Evolutionary conservation across 176 grass and related monocot genomes (phyloP), one percentile per base, ranked within the genome.

Genomic region (Carex littledalei): DNA sequence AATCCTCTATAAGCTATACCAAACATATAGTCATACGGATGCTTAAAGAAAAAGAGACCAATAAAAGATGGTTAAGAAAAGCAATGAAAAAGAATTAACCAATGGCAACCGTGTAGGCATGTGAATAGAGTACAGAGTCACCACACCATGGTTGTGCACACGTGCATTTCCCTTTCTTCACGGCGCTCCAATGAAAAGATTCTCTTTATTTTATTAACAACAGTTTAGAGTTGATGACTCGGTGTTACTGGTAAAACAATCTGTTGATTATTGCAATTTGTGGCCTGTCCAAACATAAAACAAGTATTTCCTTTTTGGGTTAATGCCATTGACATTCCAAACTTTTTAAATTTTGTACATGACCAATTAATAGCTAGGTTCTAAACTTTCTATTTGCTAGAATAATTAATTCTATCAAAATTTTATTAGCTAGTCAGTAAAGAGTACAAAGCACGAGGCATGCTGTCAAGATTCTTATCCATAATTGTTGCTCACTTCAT

Each of bases 151-250:
- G 29, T 31, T 55, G 54, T 79, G 39, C 39, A 12, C 75, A 81
- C 55, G 34, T 81, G 55, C 78, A 81, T 21, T 7, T 11, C 14
- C 78, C 78, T 62, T 81, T n/a, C 78, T 81, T 81, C 54, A 62
- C 78, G 78, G 78, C 78, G 52, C 21, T 29, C 20, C 43, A 12
- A 53, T 76, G 47, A 12, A 76, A 76, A 76, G 71, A 76, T 76
- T 76, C 45, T 76, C 71, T 76, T 75, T 14, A 0, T 12, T 73
- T 22, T 49, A 0, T 63, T 67, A 34, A 67, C 0, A 67, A 17
- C 64, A 67, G 0, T 67, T 63, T 26, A 67, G 64, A 67, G 12
- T 16, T 67, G 14, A 67, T 35, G 31, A 67, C 26, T 67, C 6
- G 6, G 31, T 35, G 64, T 67, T 34, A 67, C 31, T 67, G 64